Base-by-base conservation (phyloP, 73 alveolate genomes). In the Uronychia setigera region DNA sequence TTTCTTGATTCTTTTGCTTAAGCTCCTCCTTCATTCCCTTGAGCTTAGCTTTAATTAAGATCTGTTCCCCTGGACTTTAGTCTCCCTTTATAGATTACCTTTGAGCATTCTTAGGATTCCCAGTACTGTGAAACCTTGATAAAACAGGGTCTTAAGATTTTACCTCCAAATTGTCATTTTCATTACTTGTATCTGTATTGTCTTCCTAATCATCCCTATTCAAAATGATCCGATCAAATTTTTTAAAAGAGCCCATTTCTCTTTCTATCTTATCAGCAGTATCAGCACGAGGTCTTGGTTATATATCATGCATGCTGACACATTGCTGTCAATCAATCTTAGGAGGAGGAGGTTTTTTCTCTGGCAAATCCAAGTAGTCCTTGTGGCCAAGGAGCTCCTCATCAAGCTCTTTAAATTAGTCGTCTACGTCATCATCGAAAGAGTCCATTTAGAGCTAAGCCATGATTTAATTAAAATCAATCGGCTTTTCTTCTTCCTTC, bases 1-100 rank as follows among this genome's bases (percentile, higher is more conserved):
- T 19, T 19, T 5, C 19, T 5, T 46, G 5, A 19, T 46, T 46
- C n/a, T 11, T 5, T 5, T 46, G n/a, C 19, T 46, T 46, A 5
- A 46, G 67, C 67, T 46, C 67, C 67, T 46, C 19, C 67, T 46
- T 46, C 67, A 46, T 46, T 19, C 67, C 67, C 67, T 46, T 46
- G 5, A 46, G 5, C 19, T 46, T 46, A 19, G 67, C 67, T 46
- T 46, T 46, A 46, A 11, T 11, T 5, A 46, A 19, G n/a, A 46
- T 11, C 19, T 5, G n/a, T 19, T 46, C n/a, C 67, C 67, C 67
- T 11, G 5, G 5, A 19, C n/a, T 11, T 5, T 46, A 11, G 19
- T 46, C 67, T 19, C 19, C 19, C 67, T 46, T 5, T 5, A 46
- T 5, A 5, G 67, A 46, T 5, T 5, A 46, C 67, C 67, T 46